Conservation (phyloP, 2,329 filamentous ascomycete species). For the Aspergillus fumigatus region DNA sequence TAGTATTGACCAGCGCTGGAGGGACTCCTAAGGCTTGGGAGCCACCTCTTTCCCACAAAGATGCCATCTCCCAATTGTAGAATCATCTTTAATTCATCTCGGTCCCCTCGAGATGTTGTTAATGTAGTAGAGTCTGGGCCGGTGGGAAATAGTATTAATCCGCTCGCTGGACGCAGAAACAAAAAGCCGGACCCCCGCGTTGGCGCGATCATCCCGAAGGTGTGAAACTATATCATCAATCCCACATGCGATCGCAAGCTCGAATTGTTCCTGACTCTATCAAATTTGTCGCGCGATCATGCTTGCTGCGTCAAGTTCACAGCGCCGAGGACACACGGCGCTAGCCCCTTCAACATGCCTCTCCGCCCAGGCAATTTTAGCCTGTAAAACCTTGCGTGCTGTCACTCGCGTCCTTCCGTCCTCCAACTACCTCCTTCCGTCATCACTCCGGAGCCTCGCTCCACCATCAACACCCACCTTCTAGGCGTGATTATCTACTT, state of each 20-base stretch:
- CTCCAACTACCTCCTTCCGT: slow-evolving; percentile 19
- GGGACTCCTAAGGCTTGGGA: not conserved
- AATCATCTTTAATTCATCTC: not conserved
- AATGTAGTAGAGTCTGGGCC: slow-evolving; percentile 16
- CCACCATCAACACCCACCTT: slow-evolving; percentile 20
- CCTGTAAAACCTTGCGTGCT: slow-evolving; percentile 32
- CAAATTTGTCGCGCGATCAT: slow-evolving; percentile 23
- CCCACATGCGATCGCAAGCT: slow-evolving; percentile 12
- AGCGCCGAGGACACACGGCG: slow-evolving; percentile 27
- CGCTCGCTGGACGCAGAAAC: slow-evolving; percentile 38
- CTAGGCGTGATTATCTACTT: slow-evolving; percentile 7
- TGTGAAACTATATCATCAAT: slow-evolving; percentile 25
- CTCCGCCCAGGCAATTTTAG: slow-evolving; percentile 34
- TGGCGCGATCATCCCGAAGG: slow-evolving; percentile 27
- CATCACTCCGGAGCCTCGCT: slow-evolving; percentile 31
- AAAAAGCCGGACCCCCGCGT: slow-evolving; percentile 37
- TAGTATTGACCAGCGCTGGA: not conserved
- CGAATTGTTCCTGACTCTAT: slow-evolving; percentile 9
- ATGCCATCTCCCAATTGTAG: not conserved
- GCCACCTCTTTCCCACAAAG: not conserved
- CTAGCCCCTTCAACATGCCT: slow-evolving; percentile 33
- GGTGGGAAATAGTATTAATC: slow-evolving; percentile 41
- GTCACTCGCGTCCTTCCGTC: slow-evolving; percentile 25
- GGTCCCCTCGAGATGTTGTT: slow-evolving; percentile 5
- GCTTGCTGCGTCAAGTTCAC: slow-evolving; percentile 28